Conservation (phyloP, 2,329 filamentous ascomycete genomes). For the Cephalotrichum gorgonifer region DNA sequence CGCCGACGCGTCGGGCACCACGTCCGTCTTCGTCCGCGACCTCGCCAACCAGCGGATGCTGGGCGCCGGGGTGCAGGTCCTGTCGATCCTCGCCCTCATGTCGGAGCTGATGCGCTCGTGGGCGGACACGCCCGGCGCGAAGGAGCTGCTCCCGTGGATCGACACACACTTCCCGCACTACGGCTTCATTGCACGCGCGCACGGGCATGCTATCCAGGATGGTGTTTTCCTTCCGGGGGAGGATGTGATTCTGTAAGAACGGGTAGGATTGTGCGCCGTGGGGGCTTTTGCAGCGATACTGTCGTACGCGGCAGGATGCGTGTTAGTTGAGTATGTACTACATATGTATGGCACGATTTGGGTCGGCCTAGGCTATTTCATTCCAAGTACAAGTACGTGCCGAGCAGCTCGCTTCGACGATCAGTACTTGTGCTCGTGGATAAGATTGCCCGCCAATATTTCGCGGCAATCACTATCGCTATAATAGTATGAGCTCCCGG, state of each 20-base stretch:
- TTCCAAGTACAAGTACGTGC: too few species aligned
- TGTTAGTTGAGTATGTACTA: too few species aligned
- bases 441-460: too few species aligned
- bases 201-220: conserved; percentile 48
- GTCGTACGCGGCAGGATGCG: too few species aligned
- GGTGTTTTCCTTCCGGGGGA: conserved; percentile 50
- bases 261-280: too few species aligned
- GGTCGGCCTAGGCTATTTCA: too few species aligned
- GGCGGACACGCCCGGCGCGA: conserved; percentile 41
- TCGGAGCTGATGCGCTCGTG: conserved; percentile 64
- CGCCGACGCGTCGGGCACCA: conserved; percentile 60
- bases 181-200: conserved; percentile 50
- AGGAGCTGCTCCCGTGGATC: conserved; percentile 51
- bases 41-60: conserved; percentile 59
- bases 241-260: conserved; percentile 16
- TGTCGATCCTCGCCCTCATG: conserved; percentile 52
- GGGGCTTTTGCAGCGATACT: too few species aligned
- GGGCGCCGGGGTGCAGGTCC: conserved; percentile 53
- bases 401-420: too few species aligned
- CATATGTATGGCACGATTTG: too few species aligned
- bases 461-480: too few species aligned
- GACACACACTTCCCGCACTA: conserved; percentile 57
- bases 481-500: too few species aligned
- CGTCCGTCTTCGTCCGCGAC: conserved; percentile 47
- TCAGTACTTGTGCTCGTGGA: too few species aligned